phyloP scores from a whole-genome alignment of 805 yeast genomes.

The Wickerhamomyces bovis region DNA sequence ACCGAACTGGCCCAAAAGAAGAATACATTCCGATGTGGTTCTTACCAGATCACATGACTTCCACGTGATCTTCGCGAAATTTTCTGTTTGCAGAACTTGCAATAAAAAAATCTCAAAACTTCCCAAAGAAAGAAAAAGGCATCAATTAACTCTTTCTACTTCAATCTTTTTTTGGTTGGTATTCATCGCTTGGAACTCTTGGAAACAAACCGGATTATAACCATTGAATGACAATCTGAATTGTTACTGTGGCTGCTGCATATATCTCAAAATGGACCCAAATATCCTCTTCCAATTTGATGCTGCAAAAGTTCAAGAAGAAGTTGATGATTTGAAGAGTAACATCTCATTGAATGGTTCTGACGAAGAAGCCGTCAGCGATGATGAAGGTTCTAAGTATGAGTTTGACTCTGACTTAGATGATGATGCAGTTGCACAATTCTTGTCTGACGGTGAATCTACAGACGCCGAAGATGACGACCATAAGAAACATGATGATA shows the following conservation, averaged over 20 bases:
- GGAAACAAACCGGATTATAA: neutral
- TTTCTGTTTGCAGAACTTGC: neutral
- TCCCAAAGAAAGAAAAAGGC: neutral
- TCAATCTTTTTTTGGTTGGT: neutral
- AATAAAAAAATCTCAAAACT: neutral
- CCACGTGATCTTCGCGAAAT: neutral
- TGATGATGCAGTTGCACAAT: conserved; percentile 11
- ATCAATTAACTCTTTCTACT: neutral
- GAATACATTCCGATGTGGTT: too few species aligned
- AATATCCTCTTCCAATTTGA: conserved; percentile 18
- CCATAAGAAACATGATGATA: conserved; percentile 1
- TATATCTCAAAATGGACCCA: conserved; percentile 17
- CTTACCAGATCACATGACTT: too few species aligned
- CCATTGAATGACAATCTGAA: neutral
- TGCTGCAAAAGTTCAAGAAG: neutral
- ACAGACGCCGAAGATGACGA: conserved; percentile 4
- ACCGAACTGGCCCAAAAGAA: too few species aligned
- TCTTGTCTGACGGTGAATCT: conserved; percentile 15
- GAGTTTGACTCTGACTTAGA: conserved; percentile 12
- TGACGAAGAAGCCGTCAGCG: neutral
- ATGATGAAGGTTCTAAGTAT: conserved; percentile 1
- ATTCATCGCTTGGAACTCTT: too few species aligned
- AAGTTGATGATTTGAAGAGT: conserved; percentile 1
- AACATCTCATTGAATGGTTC: neutral
- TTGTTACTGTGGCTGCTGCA: too few species aligned